Base-by-base conservation (phyloP, 1,284 basidiomycete species). In the Vanrija humicola region DNA sequence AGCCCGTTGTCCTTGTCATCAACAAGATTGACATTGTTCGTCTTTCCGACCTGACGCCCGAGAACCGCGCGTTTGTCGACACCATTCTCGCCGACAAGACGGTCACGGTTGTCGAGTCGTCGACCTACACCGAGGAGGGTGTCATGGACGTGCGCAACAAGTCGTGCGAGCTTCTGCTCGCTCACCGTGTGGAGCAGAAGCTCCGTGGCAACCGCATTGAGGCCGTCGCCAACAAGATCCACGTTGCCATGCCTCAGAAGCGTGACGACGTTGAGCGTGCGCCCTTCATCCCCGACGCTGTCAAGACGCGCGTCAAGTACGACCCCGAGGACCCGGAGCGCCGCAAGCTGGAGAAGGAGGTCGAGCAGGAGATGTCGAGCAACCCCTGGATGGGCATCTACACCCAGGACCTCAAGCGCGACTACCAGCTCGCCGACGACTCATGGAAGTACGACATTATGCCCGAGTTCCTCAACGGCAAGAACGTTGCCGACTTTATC, bases 401-500 rank as follows among this genome's bases (percentile, higher is more conserved):
- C 79, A 91, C 89, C 64, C 84, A 90, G 75, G 90, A 93, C 70
- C 76, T 92, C 65, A 90, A 87, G 78, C 86, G 93, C 94, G 70
- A 64, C 73, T 98, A 97, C 79, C 65, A 97, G 29, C 86, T 98
- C 53, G 83, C 85, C 42, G 87, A 97, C 72, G 86, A 90, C 48
- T 87, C 90, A 51, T 99, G 95, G 95, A 99, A 97, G 80, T 83
- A 87, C 79, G 95, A 99, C 73, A 83, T 85, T 64, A 89, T 98
- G 23, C 96, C 95, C 26, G 96, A 98, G 78, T 89, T 99, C 70
- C 86, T 91, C 85, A 85, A 98, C 64, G 96, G 95, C 78, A 98
- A 98, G 84, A 99, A 99, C 79, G 80, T 99, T 54, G 94, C 94
- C 40, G 95, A 99, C 82, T 98, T 99, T 68, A 89, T 98, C 77